Conservation (phyloP, 768 basidiomycete species). For the Boletus eberwhitei region DNA sequence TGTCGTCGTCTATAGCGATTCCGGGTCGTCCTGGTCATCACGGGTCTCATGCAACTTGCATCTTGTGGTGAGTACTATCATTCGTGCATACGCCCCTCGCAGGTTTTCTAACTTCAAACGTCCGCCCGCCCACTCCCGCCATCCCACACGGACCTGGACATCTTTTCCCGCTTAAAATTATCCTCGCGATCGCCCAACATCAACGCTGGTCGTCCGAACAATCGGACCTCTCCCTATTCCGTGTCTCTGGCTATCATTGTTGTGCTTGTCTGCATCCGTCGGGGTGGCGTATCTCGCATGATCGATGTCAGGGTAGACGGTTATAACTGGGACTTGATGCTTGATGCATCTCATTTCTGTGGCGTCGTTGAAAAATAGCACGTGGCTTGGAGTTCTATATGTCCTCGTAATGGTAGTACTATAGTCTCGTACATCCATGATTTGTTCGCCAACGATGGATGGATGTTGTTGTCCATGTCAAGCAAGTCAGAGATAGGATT, state of each 20-base stretch:
- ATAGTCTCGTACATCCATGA: neutral
- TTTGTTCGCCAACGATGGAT: too few relatives aligned
- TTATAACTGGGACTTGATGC: neutral
- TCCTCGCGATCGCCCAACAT: constrained; percentile 26
- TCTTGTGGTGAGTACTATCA: constrained; percentile 21
- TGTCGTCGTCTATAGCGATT: constrained; percentile 25
- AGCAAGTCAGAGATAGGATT: too few relatives aligned
- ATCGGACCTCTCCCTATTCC: constrained; percentile 29
- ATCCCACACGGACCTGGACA: constrained; percentile 17
- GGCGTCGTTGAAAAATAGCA: too few relatives aligned
- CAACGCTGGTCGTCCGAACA: constrained; percentile 7
- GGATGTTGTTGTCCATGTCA: too few relatives aligned
- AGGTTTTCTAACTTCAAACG: neutral
- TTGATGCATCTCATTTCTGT: constrained; percentile 3
- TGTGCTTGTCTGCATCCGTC: neutral
- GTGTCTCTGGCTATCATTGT: constrained; percentile 22
- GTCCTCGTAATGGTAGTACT: too few relatives aligned
- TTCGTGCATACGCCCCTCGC: neutral
- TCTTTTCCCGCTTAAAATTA: constrained; percentile 23
- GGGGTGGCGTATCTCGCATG: neutral
- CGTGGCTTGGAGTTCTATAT: too few relatives aligned
- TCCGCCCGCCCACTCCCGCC: too few relatives aligned
- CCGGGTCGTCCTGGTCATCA: constrained; percentile 17
- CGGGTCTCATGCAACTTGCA: constrained; percentile 22
- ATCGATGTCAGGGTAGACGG: neutral